Conservation (phyloP, 768 basidiomycete genomes). For the Pisolithus albus region DNA sequence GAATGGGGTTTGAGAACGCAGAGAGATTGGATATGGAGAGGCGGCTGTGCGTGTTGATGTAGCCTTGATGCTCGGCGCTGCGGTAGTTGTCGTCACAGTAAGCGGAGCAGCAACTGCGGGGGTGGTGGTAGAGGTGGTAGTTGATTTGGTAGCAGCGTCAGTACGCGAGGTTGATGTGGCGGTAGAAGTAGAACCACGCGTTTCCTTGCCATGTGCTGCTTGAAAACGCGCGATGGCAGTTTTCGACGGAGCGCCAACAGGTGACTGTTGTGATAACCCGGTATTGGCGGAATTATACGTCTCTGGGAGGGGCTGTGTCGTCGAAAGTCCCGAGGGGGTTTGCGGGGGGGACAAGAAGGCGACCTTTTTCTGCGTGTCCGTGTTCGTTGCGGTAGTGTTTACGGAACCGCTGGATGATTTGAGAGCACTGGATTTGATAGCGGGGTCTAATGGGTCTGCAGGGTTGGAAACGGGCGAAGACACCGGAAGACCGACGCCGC, state of each 20-base stretch:
- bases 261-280: constrained; percentile 23
- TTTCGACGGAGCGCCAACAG: constrained; percentile 38
- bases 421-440: constrained; percentile 28
- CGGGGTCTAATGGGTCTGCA: constrained; percentile 16
- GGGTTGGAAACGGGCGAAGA: constrained; percentile 24
- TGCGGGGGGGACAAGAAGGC: constrained; percentile 81
- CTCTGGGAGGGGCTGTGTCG: constrained; percentile 48
- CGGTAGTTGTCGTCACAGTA: constrained; percentile 54
- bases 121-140: constrained; percentile 37
- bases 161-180: constrained; percentile 57
- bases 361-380: constrained; percentile 74
- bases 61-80: constrained; percentile 42
- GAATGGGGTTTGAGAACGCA: constrained; percentile 78
- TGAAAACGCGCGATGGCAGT: constrained; percentile 74
- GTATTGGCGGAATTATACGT: constrained; percentile 29
- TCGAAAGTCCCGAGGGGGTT: constrained; percentile 46
- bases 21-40: constrained; percentile 60
- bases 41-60: constrained; percentile 59
- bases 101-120: constrained; percentile 40
- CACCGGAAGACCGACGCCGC: constrained; percentile 31
- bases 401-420: constrained; percentile 34
- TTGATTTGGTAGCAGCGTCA: constrained; percentile 44
- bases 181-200: constrained; percentile 57
- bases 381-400: constrained; percentile 18
- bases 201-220: constrained; percentile 61